These are phyloP conservation scores for Rosa chinensis DNA, from an alignment of 306 rosid genomes.

Conservation along the genomic window DNA sequence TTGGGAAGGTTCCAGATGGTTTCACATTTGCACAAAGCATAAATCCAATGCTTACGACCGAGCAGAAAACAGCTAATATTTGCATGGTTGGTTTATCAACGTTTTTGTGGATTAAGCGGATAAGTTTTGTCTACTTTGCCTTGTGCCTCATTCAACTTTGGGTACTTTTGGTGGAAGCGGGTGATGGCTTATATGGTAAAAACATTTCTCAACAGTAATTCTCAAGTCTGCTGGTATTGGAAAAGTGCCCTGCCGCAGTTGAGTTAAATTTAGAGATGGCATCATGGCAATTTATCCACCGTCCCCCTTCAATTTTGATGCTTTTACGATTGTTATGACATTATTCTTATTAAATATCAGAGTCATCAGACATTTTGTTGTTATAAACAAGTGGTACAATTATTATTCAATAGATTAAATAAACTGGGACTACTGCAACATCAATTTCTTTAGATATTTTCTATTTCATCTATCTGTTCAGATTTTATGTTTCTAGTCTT, in stretches of 20 bases:
- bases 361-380: neutral
- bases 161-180: neutral
- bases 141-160: neutral
- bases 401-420: neutral
- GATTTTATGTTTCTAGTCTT: neutral
- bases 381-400: neutral
- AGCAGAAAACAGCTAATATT: constrained; percentile 75
- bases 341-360: neutral
- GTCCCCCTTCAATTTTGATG: neutral
- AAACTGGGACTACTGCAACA: neutral
- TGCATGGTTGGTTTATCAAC: neutral
- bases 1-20: constrained; percentile 91
- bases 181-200: neutral
- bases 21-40: constrained; percentile 79
- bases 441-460: neutral
- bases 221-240: neutral
- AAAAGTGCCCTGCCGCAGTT: neutral
- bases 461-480: neutral
- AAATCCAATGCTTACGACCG: constrained; percentile 90
- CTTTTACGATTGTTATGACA: neutral
- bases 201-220: neutral
- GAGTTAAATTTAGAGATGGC: neutral
- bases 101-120: neutral
- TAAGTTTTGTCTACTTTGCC: neutral
- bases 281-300: neutral